Conservation (phyloP, 1,139 yeast species). For the Arxiozyma slooffiae region DNA sequence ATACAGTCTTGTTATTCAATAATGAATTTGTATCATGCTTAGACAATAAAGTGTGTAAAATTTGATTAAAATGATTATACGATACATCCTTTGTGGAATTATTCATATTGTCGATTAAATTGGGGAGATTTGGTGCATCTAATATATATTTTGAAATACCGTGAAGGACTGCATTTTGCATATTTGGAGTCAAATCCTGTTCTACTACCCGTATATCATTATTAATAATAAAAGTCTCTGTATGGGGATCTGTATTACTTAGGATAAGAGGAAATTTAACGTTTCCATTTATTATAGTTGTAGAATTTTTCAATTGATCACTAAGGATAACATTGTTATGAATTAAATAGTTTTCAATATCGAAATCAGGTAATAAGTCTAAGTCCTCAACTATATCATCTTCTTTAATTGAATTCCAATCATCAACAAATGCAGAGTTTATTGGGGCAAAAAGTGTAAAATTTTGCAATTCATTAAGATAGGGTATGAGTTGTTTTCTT, state of each 20-base stretch:
- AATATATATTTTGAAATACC: conserved; percentile 45
- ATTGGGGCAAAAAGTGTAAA: conserved; percentile 79
- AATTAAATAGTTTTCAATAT: conserved; percentile 22
- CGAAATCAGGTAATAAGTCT: conserved; percentile 9
- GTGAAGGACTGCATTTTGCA: conserved; percentile 65
- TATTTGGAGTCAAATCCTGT: conserved; percentile 53
- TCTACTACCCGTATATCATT: conserved; percentile 52
- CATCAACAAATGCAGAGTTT: conserved; percentile 60
- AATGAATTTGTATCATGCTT: conserved; percentile 1
- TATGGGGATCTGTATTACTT: conserved; percentile 7
- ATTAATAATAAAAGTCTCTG: conserved; percentile 25
- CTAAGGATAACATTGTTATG: conserved; percentile 17
- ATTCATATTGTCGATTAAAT: conserved; percentile 2
- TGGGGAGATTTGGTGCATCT: conserved; percentile 6
- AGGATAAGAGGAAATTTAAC: conserved; percentile 19
- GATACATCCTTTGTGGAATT: neutral
- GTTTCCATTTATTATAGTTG: conserved; percentile 12
- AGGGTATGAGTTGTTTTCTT: conserved; percentile 56
- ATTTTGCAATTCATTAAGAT: conserved; percentile 52
- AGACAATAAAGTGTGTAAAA: neutral
- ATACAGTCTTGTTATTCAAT: conserved; percentile 25
- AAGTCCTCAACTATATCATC: neutral
- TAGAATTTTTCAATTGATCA: conserved; percentile 10
- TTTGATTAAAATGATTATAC: neutral
- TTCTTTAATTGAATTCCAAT: conserved; percentile 18